Base-by-base conservation (phyloP, 129 eudicot genomes). In the Saposhnikovia divaricata region DNA sequence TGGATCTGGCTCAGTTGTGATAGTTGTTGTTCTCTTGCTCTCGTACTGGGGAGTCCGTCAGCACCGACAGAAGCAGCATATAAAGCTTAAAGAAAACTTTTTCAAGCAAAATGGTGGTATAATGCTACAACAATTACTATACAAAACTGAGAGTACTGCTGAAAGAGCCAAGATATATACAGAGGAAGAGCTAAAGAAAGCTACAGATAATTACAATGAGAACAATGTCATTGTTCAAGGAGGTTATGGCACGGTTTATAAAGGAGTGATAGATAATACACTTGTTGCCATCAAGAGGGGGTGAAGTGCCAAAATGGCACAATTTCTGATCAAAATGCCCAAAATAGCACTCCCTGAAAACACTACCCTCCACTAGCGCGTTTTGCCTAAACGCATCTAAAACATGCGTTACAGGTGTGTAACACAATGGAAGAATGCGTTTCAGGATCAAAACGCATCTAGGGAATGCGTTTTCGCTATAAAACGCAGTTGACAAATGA, bases 201-300 rank as follows among this genome's bases (percentile, higher is more conserved):
- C 66, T 57, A 57, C 66, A 57, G 4, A 57, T 57, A 23, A 57
- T 12, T 57, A 18, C 28, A 5, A 57, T 0, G 66, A 57, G 28
- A 50, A 23, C 27, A 55, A 55, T 19, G 6, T 55, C 44, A 37
- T 53, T 25, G 83, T 72, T 39, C 78, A 25, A 59, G 83, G 78
- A 53, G 83, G 83, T 37, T 53, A 37, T 16, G 78, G 83, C 6
- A 80, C 78, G n/a, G 78, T 71, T 47, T 76, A 50, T 38, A 76
- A 47, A n/a, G 79, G 79, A 50, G 11, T 50, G 53, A 18, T 76
- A 5, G 65, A 11, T 44, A 28, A 76, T 6, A 50, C 37, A 12
- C 4, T 47, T 11, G 79, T 76, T 28, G 66, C 68, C 66, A 76
- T 76, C 6, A n/a, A n/a, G n/a, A n/a, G n/a, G n/a, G n/a, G n/a